Evolutionary conservation across 495 filamentous ascomycete genomes (phyloP).

Genomic region (Penicillium canariense): DNA sequence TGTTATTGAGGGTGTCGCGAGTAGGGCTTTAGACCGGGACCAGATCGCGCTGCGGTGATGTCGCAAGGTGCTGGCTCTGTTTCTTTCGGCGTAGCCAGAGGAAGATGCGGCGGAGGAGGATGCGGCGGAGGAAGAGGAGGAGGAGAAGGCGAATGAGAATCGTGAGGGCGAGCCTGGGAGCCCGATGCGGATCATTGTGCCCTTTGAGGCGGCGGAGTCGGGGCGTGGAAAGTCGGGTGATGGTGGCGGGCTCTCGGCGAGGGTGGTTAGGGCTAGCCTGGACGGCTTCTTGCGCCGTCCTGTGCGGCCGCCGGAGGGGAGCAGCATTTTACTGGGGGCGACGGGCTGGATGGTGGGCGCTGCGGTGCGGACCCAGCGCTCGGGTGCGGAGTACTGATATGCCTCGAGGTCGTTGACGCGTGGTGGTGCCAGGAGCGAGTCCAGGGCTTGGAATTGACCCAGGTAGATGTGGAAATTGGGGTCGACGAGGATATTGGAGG

Average conservation of each 20-base stretch:
- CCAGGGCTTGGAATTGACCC: constrained; percentile 66
- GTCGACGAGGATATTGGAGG: constrained; percentile 78
- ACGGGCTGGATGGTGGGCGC: constrained; percentile 7
- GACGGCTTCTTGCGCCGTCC: constrained; percentile 31
- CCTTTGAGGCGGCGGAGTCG: constrained; percentile 38
- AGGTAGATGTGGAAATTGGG: constrained; percentile 68
- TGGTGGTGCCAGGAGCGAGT: constrained; percentile 51
- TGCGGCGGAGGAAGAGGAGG: constrained; percentile 39
- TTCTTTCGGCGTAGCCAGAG: constrained; percentile 7
- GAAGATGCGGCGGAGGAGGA: constrained; percentile 19
- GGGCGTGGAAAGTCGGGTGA: constrained; percentile 28
- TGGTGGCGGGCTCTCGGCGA: constrained; percentile 22
- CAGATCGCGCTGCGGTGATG: constrained; percentile 19
- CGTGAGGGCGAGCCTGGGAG: constrained; percentile 34
- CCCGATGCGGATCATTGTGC: constrained; percentile 42
- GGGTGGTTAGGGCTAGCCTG: constrained; percentile 20
- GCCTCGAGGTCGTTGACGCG: constrained; percentile 68
- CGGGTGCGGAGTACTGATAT: constrained; percentile 87
- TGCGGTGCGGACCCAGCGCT: constrained; percentile 59
- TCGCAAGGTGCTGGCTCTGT: not conserved
- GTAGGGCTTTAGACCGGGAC: constrained; percentile 23
- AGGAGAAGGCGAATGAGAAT: constrained; percentile 37
- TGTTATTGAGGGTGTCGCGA: constrained; percentile 28
- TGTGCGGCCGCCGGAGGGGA: constrained; percentile 51
- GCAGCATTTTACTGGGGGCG: constrained; percentile 17